These are phyloP conservation scores for Dipteronia sinensis DNA, from an alignment of 345 rosid genomes.

Conservation along the genomic window DNA sequence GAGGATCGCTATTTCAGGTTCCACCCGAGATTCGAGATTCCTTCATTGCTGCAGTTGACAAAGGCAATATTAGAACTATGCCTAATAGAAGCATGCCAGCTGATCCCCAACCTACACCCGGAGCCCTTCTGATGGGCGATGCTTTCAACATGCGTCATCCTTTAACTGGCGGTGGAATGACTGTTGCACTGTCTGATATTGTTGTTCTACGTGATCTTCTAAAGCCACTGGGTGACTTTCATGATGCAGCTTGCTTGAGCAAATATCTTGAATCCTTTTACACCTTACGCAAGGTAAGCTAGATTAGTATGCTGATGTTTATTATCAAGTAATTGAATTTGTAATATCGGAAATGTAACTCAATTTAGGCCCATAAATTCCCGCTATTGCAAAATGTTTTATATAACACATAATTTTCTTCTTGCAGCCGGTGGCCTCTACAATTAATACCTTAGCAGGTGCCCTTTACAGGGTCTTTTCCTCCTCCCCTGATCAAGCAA, in stretches of 20 bases:
- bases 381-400: background rate
- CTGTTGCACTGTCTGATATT: slow-evolving; percentile 53
- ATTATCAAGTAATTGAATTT: background rate
- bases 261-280: slow-evolving; percentile 56
- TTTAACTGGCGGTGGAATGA: slow-evolving; percentile 62
- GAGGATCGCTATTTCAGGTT: slow-evolving; percentile 28
- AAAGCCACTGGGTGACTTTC: slow-evolving; percentile 35
- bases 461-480: slow-evolving; percentile 57
- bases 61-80: slow-evolving; percentile 56
- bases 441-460: slow-evolving; percentile 56
- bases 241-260: slow-evolving; percentile 37
- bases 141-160: slow-evolving; percentile 66
- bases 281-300: slow-evolving; percentile 55
- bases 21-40: slow-evolving; percentile 40
- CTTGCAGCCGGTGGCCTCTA: slow-evolving; percentile 56
- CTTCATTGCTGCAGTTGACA: slow-evolving; percentile 43
- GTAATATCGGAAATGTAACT: background rate
- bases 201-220: slow-evolving; percentile 50
- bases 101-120: slow-evolving; percentile 49
- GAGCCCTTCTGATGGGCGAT: slow-evolving; percentile 54
- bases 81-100: slow-evolving; percentile 64
- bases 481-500: slow-evolving; percentile 50
- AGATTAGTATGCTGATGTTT: background rate
- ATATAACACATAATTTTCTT: background rate
- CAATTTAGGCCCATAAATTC: background rate